A percentile compares a stretch with the other conserved stretches of the same genome.
Evolutionary conservation across 495 filamentous ascomycete species (phyloP).

Genomic region (Xylaria acuta): DNA sequence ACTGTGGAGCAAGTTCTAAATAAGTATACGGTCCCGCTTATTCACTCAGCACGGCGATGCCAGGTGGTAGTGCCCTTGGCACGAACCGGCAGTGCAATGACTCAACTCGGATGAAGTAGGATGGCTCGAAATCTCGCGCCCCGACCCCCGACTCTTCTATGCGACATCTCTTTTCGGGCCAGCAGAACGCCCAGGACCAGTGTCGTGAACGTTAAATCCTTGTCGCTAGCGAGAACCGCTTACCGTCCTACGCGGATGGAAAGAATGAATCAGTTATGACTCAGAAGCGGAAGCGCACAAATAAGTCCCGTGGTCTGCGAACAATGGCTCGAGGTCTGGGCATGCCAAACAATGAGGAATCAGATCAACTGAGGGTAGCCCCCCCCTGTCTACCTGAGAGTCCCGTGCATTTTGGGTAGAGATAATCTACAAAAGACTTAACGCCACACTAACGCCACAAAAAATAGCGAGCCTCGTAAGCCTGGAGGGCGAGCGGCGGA

Average conservation of each 20-base stretch:
- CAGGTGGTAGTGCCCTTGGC: conserved; percentile 4
- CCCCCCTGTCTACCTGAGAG: too few relatives aligned
- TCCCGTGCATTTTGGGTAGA: too few relatives aligned
- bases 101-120: conserved; percentile 2
- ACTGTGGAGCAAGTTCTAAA: not conserved
- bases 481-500: too few relatives aligned
- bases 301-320: not conserved
- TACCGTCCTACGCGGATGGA: not conserved
- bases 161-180: not conserved
- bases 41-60: not conserved
- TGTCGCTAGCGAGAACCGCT: not conserved
- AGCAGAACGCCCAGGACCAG: not conserved
- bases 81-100: not conserved
- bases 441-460: too few relatives aligned
- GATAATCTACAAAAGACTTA: too few relatives aligned
- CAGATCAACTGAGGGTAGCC: too few relatives aligned
- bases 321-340: not conserved
- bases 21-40: conserved; percentile 9
- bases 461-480: too few relatives aligned
- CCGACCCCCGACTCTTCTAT: not conserved
- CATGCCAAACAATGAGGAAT: not conserved
- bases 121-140: conserved; percentile 2
- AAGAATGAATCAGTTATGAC: not conserved
- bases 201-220: not conserved
- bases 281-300: not conserved